phyloP scores from a whole-genome alignment of 2,329 filamentous ascomycete species.

The Hymenoscyphus occultus region DNA sequence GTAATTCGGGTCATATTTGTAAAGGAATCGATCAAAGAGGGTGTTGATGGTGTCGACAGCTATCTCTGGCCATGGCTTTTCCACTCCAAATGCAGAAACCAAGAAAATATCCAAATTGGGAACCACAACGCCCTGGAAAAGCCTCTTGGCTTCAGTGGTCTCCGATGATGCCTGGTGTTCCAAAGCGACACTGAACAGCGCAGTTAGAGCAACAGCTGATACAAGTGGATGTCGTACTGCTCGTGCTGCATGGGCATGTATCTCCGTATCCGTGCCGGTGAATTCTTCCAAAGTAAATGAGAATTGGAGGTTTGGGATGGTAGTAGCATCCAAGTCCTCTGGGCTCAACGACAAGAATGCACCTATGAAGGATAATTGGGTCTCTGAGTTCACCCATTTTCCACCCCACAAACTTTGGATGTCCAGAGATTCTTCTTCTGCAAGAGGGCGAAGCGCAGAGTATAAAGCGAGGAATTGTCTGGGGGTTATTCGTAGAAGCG shows the following conservation, averaged over 20 bases:
- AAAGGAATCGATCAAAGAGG: slow-evolving; percentile 78
- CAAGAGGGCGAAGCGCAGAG: slow-evolving; percentile 71
- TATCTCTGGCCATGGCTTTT: slow-evolving; percentile 72
- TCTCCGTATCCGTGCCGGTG: slow-evolving; percentile 55
- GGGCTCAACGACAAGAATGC: slow-evolving; percentile 76
- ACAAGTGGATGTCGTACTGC: slow-evolving; percentile 84
- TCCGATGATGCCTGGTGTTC: slow-evolving; percentile 60
- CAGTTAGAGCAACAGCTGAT: slow-evolving; percentile 77
- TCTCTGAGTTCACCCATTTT: slow-evolving; percentile 78
- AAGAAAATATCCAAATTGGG: slow-evolving; percentile 77
- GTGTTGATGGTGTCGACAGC: slow-evolving; percentile 73
- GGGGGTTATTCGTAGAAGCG: slow-evolving; percentile 70
- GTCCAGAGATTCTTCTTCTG: slow-evolving; percentile 66
- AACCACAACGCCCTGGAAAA: slow-evolving; percentile 65
- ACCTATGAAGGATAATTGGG: slow-evolving; percentile 89
- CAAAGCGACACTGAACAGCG: slow-evolving; percentile 63
- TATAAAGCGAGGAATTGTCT: slow-evolving; percentile 81
- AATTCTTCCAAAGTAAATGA: slow-evolving; percentile 71
- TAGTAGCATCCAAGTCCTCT: slow-evolving; percentile 76
- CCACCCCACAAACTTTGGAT: slow-evolving; percentile 90
- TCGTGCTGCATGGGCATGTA: slow-evolving; percentile 57
- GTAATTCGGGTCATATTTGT: slow-evolving; percentile 72
- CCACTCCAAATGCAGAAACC: slow-evolving; percentile 72
- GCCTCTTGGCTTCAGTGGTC: slow-evolving; percentile 59
- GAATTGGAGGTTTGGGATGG: slow-evolving; percentile 75